Percentiles rank a stretch among this genome's conserved stretches.
Conservation (phyloP, 768 basidiomycete genomes). For the Sporobolomyces pararoseus region DNA sequence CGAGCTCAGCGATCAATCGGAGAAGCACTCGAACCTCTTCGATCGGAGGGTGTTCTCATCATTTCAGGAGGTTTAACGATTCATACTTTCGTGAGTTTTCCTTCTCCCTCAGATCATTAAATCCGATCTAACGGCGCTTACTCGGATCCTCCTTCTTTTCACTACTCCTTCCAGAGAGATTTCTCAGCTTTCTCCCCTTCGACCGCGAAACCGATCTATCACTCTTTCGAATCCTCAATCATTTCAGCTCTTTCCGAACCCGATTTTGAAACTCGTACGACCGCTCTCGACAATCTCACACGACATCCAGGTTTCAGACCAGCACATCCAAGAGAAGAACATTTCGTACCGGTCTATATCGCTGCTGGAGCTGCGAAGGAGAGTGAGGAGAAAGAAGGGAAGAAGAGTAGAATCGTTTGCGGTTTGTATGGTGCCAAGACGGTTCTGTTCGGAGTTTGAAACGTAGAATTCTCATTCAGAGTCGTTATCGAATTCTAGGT, state of each 20-base stretch:
- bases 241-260: constrained; percentile 54
- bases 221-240: constrained; percentile 62
- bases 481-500: too few species aligned
- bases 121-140: not conserved
- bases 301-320: constrained; percentile 62
- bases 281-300: constrained; percentile 58
- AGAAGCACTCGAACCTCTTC: constrained; percentile 59
- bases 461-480: too few species aligned
- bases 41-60: constrained; percentile 65
- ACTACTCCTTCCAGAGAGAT: constrained; percentile 49
- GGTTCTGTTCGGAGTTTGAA: constrained; percentile 50
- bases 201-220: constrained; percentile 56
- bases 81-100: constrained; percentile 57
- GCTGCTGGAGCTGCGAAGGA: constrained; percentile 68
- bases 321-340: constrained; percentile 73
- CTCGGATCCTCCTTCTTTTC: constrained; percentile 1
- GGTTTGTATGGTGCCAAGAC: constrained; percentile 62
- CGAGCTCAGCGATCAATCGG: constrained; percentile 65
- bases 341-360: constrained; percentile 74
- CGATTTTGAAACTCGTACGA: constrained; percentile 58
- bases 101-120: not conserved
- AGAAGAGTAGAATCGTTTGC: constrained; percentile 54
- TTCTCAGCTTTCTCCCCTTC: constrained; percentile 56
- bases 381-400: constrained; percentile 46
- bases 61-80: constrained; percentile 67